Conservation (phyloP, 2,329 filamentous ascomycete genomes). For the Emmonsia crescens region DNA sequence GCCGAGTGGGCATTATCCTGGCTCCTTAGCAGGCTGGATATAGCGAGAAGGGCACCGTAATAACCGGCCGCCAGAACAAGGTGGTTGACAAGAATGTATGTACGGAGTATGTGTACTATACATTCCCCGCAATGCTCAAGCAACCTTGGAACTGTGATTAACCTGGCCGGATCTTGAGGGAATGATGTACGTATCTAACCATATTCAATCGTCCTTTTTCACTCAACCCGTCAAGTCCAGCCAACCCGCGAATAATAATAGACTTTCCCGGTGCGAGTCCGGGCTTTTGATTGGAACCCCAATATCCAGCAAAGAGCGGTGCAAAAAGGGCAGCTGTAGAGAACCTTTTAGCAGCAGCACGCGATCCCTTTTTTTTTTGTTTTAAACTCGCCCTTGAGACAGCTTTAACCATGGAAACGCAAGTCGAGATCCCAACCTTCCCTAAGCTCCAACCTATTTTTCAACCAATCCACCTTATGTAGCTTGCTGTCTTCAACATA, state of each 20-base stretch:
- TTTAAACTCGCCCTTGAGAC: neutral
- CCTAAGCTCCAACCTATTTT: neutral
- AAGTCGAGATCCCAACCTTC: neutral
- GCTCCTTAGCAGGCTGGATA: neutral
- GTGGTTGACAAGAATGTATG: neutral
- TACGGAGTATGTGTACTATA: too few relatives aligned
- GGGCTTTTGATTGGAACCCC: neutral
- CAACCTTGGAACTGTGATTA: too few relatives aligned
- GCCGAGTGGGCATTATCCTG: neutral
- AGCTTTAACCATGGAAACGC: neutral
- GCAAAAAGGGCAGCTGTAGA: neutral
- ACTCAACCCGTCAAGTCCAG: too few relatives aligned
- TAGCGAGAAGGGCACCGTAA: neutral
- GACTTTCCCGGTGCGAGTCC: neutral
- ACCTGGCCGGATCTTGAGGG: too few relatives aligned
- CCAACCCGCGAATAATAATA: neutral
- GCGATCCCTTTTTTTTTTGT: neutral
- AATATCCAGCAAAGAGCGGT: neutral
- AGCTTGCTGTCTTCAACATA: too few relatives aligned
- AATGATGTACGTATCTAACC: neutral
- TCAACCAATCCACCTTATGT: neutral
- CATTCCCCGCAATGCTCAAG: too few relatives aligned
- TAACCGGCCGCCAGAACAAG: too few relatives aligned
- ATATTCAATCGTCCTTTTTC: too few relatives aligned
- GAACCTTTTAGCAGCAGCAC: neutral